Percentiles rank a stretch among this genome's conserved stretches.
Evolutionary conservation across 2,329 filamentous ascomycete genomes (phyloP).

Genomic region (Lachnum nothofagi): DNA sequence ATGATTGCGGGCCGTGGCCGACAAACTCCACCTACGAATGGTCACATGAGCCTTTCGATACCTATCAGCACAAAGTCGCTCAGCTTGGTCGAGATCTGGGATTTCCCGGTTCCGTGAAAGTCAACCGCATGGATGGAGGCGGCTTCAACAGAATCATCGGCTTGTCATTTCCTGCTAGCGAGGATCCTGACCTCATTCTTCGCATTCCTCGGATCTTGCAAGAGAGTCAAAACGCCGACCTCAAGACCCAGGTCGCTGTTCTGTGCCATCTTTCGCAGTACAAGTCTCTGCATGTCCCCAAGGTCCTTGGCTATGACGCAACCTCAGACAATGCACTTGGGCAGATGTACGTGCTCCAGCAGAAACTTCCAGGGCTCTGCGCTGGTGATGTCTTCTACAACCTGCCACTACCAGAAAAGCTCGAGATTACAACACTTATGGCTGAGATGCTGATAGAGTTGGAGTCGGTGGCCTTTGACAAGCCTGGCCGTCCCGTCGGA

Average conservation of each 20-base stretch:
- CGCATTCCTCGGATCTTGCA: conserved; percentile 10
- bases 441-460: conserved; percentile 2
- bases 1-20: not conserved
- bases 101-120: conserved; percentile 5
- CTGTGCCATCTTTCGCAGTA: conserved; percentile 6
- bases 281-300: conserved; percentile 4
- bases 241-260: conserved; percentile 17
- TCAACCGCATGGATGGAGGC: conserved; percentile 19
- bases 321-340: conserved; percentile 16
- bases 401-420: conserved; percentile 13
- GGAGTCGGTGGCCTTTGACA: not conserved
- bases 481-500: not conserved
- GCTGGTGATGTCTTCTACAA: conserved; percentile 6
- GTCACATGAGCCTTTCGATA: conserved; percentile 15
- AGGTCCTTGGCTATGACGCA: conserved; percentile 13
- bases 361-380: conserved; percentile 9
- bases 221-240: not conserved
- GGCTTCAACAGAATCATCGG: conserved; percentile 18
- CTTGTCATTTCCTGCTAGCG: conserved; percentile 4
- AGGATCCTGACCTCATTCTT: conserved; percentile 12
- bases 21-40: conserved; percentile 1
- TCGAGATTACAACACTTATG: conserved; percentile 7
- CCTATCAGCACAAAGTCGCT: conserved; percentile 13
- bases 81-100: conserved; percentile 19
- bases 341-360: conserved; percentile 15